Evolutionary conservation across 2,329 filamentous ascomycete genomes (phyloP).

Genomic region (Aspergillus niger): DNA sequence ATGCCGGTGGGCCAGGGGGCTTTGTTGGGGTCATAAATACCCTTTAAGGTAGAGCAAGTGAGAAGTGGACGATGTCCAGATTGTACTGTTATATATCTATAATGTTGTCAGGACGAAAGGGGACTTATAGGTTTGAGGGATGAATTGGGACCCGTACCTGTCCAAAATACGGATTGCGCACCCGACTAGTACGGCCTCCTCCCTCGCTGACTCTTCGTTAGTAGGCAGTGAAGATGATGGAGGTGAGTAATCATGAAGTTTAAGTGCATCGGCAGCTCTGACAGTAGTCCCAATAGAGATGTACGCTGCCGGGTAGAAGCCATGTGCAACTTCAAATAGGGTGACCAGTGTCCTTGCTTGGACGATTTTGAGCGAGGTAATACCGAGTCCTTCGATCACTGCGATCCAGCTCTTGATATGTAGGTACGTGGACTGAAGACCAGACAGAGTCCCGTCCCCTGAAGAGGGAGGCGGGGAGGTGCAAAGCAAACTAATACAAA

Average conservation of each 20-base stretch:
- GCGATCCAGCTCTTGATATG: background rate
- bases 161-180: background rate
- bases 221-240: background rate
- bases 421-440: background rate
- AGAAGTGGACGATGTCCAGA: background rate
- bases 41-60: background rate
- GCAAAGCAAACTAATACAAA: constrained; percentile 1
- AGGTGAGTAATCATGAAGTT: background rate
- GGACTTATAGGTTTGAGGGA: background rate
- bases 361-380: background rate
- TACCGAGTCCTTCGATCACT: background rate
- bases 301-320: background rate
- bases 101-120: background rate
- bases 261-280: background rate
- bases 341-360: background rate
- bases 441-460: background rate
- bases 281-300: background rate
- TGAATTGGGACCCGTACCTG: background rate
- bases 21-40: background rate
- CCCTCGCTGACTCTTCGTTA: background rate
- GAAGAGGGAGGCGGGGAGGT: background rate
- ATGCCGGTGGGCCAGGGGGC: background rate
- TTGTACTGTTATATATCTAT: background rate
- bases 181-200: background rate
- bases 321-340: background rate